Evolutionary conservation across 306 rosid genomes (phyloP).

Genomic region (Vachellia pachyceras): DNA sequence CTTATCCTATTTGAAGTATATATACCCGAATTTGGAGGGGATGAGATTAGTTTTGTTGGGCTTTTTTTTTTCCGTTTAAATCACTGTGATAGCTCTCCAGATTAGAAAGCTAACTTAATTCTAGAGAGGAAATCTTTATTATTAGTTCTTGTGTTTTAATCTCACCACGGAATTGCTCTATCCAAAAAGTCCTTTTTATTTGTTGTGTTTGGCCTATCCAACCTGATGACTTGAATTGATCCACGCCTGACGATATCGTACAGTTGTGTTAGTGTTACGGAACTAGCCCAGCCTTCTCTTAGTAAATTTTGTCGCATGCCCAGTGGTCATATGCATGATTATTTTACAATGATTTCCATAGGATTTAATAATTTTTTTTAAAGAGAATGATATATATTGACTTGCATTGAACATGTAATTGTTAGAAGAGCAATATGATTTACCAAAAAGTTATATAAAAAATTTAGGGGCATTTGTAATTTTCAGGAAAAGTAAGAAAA

Average conservation of each 20-base stretch:
- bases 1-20: slow-evolving; percentile 17
- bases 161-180: background rate
- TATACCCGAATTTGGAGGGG: slow-evolving; percentile 27
- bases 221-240: background rate
- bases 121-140: slow-evolving; percentile 7
- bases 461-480: too few relatives aligned
- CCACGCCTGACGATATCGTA: background rate
- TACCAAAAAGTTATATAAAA: too few relatives aligned
- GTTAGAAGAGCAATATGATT: too few relatives aligned
- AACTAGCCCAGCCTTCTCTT: background rate
- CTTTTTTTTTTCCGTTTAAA: background rate
- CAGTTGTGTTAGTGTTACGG: background rate
- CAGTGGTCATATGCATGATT: background rate
- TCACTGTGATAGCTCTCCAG: slow-evolving; percentile 14
- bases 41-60: slow-evolving; percentile 21
- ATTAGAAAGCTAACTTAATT: background rate
- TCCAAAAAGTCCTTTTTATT: background rate
- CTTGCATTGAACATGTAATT: background rate
- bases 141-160: background rate
- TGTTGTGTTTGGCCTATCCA: background rate
- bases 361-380: too few relatives aligned
- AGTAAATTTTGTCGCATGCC: background rate
- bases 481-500: too few relatives aligned
- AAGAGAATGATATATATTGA: background rate
- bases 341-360: background rate